Conservation (phyloP, 345 rosid species). For the Aurinia saxatilis region DNA sequence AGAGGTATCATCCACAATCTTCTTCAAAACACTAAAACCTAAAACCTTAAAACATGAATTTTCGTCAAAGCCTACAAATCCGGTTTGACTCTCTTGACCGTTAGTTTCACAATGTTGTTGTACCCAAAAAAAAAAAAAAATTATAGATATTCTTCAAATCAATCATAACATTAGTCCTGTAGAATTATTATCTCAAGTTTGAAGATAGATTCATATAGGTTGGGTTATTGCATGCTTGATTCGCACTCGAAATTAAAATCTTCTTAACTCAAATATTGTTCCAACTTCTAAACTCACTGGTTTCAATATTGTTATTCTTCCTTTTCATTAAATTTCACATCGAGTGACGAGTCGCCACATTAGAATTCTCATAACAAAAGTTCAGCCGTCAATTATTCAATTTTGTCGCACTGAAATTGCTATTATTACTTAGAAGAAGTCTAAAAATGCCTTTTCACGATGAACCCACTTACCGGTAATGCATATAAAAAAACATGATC, state of each 20-base stretch:
- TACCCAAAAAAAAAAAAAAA: no score
- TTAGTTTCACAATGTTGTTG: no score
- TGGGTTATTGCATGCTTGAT: no score
- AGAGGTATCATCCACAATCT: no score
- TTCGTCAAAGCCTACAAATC: no score
- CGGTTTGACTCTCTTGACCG: no score
- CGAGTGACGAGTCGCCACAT: background rate
- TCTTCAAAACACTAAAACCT: no score
- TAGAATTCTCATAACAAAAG: conserved; percentile 3
- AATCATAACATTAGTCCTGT: no score
- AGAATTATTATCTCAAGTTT: no score
- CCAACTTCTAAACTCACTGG: background rate
- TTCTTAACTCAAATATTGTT: background rate
- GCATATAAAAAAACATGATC: background rate
- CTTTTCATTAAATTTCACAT: background rate
- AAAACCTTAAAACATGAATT: no score
- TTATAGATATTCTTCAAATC: no score
- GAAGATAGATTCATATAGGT: no score
- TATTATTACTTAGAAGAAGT: conserved; percentile 11
- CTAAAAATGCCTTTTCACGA: conserved; percentile 3
- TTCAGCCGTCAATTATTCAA: background rate
- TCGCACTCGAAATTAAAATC: background rate
- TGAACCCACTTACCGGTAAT: background rate
- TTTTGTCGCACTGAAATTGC: background rate
- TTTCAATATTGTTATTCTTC: background rate